A percentile compares a stretch with the other conserved stretches of the same genome.
Conservation (phyloP, 768 basidiomycete genomes). For the Amanita thiersii region DNA sequence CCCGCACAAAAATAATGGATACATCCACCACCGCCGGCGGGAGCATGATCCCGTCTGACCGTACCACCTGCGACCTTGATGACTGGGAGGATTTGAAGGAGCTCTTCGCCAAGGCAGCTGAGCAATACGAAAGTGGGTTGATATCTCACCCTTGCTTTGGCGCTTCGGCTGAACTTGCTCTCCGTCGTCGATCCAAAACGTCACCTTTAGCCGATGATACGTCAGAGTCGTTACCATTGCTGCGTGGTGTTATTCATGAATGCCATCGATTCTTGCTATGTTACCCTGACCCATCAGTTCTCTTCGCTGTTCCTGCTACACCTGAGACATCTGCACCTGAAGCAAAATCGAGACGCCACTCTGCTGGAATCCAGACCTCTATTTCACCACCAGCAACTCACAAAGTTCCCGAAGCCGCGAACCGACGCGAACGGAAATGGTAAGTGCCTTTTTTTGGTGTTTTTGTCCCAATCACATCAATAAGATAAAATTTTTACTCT, state of each 20-base stretch:
- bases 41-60: slow-evolving; percentile 13
- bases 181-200: neutral
- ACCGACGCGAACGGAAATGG: slow-evolving; percentile 11
- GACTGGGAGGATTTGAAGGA: slow-evolving; percentile 68
- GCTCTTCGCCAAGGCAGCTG: slow-evolving; percentile 46
- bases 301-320: slow-evolving; percentile 25
- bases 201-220: slow-evolving; percentile 34
- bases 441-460: slow-evolving; percentile 8
- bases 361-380: neutral
- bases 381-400: no score
- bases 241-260: slow-evolving; percentile 60
- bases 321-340: slow-evolving; percentile 9
- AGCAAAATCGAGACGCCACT: neutral
- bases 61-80: slow-evolving; percentile 26
- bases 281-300: slow-evolving; percentile 48
- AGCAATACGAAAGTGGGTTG: slow-evolving; percentile 50
- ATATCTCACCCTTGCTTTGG: neutral
- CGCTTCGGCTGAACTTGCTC: no score
- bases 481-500: neutral
- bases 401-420: slow-evolving; percentile 10
- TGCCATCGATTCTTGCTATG: slow-evolving; percentile 53
- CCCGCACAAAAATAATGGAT: slow-evolving; percentile 30
- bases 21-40: slow-evolving; percentile 26
- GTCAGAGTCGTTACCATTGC: slow-evolving; percentile 40
- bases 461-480: neutral